Conservation (phyloP, 768 basidiomycete genomes). For the Tulasnella sp. region DNA sequence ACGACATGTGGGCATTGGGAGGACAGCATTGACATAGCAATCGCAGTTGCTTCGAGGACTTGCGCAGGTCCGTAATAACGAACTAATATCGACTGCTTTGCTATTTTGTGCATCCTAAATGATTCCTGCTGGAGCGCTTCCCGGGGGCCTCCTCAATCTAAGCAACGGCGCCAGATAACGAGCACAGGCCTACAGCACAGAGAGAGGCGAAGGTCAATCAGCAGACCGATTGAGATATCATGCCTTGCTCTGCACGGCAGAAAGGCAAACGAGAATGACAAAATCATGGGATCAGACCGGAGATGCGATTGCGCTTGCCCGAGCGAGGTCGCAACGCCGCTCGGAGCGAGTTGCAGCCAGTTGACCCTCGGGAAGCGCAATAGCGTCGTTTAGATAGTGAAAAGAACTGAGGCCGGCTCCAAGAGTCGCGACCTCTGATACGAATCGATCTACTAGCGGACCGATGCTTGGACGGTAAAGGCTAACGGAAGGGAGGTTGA, state of each 20-base stretch:
- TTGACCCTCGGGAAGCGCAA: background rate
- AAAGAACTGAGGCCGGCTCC: background rate
- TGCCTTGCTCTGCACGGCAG: background rate
- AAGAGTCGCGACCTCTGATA: background rate
- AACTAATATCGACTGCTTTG: background rate
- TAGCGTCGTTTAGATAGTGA: background rate
- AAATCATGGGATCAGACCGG: background rate
- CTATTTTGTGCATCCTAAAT: background rate
- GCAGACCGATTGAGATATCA: background rate
- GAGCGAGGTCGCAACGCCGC: background rate
- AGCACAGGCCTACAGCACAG: background rate
- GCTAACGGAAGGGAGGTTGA: background rate
- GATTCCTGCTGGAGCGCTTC: background rate
- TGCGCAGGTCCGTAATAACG: background rate
- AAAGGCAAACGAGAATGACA: background rate
- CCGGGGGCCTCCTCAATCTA: background rate
- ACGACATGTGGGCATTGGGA: background rate
- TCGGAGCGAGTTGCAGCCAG: background rate
- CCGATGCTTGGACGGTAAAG: background rate
- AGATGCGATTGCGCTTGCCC: background rate
- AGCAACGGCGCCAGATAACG: background rate
- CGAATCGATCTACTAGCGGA: background rate
- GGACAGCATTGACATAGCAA: background rate
- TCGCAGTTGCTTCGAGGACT: background rate
- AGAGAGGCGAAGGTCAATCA: background rate